Evolutionary conservation across 192 early-diverging fungal species (phyloP).

Genomic region (Mortierella hygrophila): DNA sequence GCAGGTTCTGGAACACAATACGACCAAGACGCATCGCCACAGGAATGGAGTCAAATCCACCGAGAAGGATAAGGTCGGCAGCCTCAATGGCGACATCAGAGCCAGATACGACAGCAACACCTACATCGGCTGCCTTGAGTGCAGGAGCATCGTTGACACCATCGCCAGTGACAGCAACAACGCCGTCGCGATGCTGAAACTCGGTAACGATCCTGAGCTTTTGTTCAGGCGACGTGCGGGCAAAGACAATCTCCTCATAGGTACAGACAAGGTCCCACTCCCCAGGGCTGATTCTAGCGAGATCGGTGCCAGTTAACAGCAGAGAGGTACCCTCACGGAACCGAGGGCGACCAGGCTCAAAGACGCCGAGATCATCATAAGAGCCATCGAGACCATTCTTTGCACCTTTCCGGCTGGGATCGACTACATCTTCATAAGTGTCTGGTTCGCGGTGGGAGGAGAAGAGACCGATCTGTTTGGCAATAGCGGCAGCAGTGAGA

Average conservation of each 20-base stretch:
- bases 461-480: constrained; percentile 79
- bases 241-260: constrained; percentile 86
- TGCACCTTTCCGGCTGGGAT: not conserved
- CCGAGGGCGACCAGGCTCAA: constrained; percentile 5
- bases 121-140: constrained; percentile 85
- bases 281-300: constrained; percentile 63
- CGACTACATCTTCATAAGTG: constrained; percentile 25
- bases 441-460: constrained; percentile 31
- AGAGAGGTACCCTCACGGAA: constrained; percentile 44
- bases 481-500: constrained; percentile 82
- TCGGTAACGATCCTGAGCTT: constrained; percentile 84
- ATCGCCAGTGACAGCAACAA: constrained; percentile 90
- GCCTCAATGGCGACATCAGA: constrained; percentile 80
- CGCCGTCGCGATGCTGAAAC: constrained; percentile 71
- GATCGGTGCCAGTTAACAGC: constrained; percentile 73
- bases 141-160: constrained; percentile 93
- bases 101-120: constrained; percentile 87
- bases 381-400: not conserved
- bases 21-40: constrained; percentile 83
- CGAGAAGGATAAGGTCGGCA: constrained; percentile 74
- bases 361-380: not conserved
- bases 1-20: constrained; percentile 83
- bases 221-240: constrained; percentile 86
- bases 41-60: constrained; percentile 27
- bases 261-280: constrained; percentile 76